Evolutionary conservation across 1,284 basidiomycete genomes (phyloP).

Genomic region (Exobasidium cylindrosporum): DNA sequence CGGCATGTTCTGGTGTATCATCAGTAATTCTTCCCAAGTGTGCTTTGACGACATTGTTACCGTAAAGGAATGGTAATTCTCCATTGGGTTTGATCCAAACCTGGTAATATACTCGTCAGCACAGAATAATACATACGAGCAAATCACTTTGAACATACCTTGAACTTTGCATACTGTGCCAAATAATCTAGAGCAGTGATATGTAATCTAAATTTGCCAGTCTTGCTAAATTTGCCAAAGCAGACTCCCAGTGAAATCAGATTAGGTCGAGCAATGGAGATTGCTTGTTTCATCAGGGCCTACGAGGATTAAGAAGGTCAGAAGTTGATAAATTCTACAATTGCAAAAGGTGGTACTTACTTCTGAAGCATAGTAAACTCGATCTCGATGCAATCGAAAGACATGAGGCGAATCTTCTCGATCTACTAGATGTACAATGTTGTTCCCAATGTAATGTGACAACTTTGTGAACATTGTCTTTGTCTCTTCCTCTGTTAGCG

Average conservation of each 20-base stretch:
- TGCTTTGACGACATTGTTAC: constrained; percentile 97
- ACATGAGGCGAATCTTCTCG: constrained; percentile 47
- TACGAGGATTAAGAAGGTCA: not conserved
- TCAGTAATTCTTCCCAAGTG: constrained; percentile 98
- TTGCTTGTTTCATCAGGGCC: constrained; percentile 76
- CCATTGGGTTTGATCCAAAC: constrained; percentile 99
- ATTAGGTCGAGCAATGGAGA: constrained; percentile 86
- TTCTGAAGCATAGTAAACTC: constrained; percentile 52
- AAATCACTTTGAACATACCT: too few relatives aligned
- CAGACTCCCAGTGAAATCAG: constrained; percentile 92
- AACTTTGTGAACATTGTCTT: constrained; percentile 78
- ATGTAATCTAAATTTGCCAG: constrained; percentile 95
- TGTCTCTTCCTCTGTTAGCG: constrained; percentile 55
- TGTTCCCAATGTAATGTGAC: constrained; percentile 87
- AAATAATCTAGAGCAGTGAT: constrained; percentile 89
- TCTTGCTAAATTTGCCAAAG: constrained; percentile 96
- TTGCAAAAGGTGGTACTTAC: constrained; percentile 1
- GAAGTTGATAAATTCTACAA: not conserved
- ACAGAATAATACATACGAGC: constrained; percentile 19
- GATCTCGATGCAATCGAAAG: constrained; percentile 56
- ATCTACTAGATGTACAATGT: constrained; percentile 67
- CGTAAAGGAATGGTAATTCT: constrained; percentile 98
- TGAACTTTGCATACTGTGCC: constrained; percentile 96
- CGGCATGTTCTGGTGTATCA: constrained; percentile 97
- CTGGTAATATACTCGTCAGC: too few relatives aligned